These are phyloP conservation scores for Suillus hirtellus DNA, from an alignment of 768 basidiomycete species.

Conservation along the genomic window DNA sequence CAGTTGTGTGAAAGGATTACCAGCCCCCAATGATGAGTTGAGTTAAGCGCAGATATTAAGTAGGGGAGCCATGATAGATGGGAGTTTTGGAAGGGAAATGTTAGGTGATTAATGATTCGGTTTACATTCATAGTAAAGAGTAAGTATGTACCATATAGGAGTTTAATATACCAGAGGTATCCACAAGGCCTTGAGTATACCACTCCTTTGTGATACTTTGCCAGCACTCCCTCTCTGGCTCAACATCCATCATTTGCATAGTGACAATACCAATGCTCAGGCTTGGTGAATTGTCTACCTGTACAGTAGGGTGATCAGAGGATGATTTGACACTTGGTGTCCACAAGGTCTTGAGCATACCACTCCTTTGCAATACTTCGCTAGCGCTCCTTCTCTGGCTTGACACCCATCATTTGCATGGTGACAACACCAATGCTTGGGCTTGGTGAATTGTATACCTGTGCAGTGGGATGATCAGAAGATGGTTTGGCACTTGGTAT, in stretches of 20 bases:
- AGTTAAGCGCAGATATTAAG: no score
- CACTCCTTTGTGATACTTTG: slow-evolving; percentile 85
- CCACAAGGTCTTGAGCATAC: slow-evolving; percentile 85
- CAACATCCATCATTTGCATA: slow-evolving; percentile 77
- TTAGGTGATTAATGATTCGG: no score
- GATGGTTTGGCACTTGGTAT: slow-evolving; percentile 26
- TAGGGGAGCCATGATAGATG: no score
- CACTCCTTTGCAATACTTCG: slow-evolving; percentile 85
- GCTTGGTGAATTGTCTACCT: slow-evolving; percentile 63
- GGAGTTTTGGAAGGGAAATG: no score
- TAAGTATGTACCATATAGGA: no score
- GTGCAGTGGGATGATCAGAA: slow-evolving; percentile 50
- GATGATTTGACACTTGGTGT: slow-evolving; percentile 46
- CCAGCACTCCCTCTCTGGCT: slow-evolving; percentile 93
- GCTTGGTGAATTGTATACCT: slow-evolving; percentile 63
- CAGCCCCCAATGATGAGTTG: no score
- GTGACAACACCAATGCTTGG: slow-evolving; percentile 87
- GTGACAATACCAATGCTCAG: slow-evolving; percentile 87
- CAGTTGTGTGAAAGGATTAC: no score
- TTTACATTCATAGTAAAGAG: no score
- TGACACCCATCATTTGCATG: slow-evolving; percentile 77
- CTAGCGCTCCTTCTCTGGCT: slow-evolving; percentile 93
- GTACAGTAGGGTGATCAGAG: slow-evolving; percentile 50
- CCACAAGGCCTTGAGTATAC: slow-evolving; percentile 85
- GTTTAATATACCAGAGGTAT: slow-evolving; percentile 66